Percentiles rank a stretch among this genome's conserved stretches.
These are phyloP conservation scores for Pholiota conissans DNA, from an alignment of 768 basidiomycete species.

Conservation along the genomic window DNA sequence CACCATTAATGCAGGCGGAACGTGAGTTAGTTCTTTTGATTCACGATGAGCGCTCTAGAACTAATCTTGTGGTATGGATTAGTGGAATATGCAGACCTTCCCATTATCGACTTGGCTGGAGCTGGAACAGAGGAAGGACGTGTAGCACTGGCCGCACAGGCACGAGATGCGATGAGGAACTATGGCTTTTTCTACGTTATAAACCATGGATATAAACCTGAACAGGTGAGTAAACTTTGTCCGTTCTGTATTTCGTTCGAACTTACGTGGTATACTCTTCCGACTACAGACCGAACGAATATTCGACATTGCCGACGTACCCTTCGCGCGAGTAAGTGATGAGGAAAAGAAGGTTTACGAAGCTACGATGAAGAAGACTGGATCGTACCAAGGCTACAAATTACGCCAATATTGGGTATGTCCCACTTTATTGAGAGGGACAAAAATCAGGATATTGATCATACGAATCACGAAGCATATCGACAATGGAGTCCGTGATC, in stretches of 20 bases:
- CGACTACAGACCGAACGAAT: conserved; percentile 40
- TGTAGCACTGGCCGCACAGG: conserved; percentile 34
- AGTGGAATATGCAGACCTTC: conserved; percentile 47
- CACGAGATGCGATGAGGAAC: conserved; percentile 43
- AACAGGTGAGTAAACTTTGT: conserved; percentile 29
- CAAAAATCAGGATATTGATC: neutral
- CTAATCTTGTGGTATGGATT: neutral
- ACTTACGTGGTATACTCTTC: neutral
- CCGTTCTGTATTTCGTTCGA: neutral
- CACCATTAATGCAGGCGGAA: conserved; percentile 17
- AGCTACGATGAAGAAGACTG: conserved; percentile 38
- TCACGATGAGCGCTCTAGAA: neutral
- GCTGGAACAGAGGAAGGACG: conserved; percentile 37
- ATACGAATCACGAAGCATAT: conserved; percentile 44
- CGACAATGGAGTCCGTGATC: conserved; percentile 61
- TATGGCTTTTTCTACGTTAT: conserved; percentile 51
- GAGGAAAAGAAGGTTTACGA: conserved; percentile 44
- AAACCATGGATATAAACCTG: conserved; percentile 43
- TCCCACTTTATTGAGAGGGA: neutral
- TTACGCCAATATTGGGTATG: conserved; percentile 53
- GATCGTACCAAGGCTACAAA: conserved; percentile 59
- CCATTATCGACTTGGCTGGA: conserved; percentile 50
- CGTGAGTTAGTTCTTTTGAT: conserved; percentile 11
- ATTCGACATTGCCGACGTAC: conserved; percentile 49
- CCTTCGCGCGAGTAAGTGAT: conserved; percentile 38